A percentile compares a stretch with the other conserved stretches of the same genome.
phyloP scores from a whole-genome alignment of 2,329 filamentous ascomycete species.

The Penicillium sp. region DNA sequence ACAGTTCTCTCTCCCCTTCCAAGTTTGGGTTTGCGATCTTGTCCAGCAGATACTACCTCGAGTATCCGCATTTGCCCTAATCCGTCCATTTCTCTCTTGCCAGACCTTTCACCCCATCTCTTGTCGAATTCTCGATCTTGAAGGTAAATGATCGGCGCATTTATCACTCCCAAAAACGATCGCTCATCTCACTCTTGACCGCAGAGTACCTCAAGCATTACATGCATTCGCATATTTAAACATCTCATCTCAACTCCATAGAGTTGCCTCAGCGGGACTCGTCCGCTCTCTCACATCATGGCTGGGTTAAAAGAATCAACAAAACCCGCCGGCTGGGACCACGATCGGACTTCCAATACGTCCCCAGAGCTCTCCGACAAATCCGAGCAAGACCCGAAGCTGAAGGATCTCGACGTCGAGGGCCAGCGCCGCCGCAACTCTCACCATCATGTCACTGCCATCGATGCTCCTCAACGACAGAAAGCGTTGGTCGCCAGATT shows the following conservation, averaged over 20 bases:
- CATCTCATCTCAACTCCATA: conserved; percentile 28
- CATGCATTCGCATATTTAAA: conserved; percentile 37
- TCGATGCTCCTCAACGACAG: conserved; percentile 42
- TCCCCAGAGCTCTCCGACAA: conserved; percentile 24
- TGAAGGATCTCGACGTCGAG: conserved; percentile 35
- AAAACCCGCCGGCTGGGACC: conserved; percentile 14
- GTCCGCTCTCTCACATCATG: conserved; percentile 41
- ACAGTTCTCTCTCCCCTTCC: background rate
- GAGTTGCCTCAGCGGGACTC: conserved; percentile 34
- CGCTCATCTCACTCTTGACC: background rate
- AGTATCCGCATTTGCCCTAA: conserved; percentile 12
- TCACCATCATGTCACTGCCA: conserved; percentile 18
- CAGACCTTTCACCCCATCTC: background rate
- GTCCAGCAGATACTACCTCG: conserved; percentile 6
- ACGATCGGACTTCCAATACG: background rate
- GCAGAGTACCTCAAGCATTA: conserved; percentile 22
- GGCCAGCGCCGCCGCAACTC: conserved; percentile 24
- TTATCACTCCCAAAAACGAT: background rate
- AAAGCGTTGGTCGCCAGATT: conserved; percentile 66
- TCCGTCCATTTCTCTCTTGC: conserved; percentile 9
- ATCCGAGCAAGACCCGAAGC: conserved; percentile 25
- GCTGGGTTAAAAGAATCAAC: conserved; percentile 32
- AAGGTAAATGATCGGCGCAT: background rate
- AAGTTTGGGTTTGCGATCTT: conserved; percentile 11
- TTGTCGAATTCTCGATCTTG: background rate